phyloP scores from a whole-genome alignment of 768 basidiomycete genomes.

The Tylopilus rubrobrunneus region DNA sequence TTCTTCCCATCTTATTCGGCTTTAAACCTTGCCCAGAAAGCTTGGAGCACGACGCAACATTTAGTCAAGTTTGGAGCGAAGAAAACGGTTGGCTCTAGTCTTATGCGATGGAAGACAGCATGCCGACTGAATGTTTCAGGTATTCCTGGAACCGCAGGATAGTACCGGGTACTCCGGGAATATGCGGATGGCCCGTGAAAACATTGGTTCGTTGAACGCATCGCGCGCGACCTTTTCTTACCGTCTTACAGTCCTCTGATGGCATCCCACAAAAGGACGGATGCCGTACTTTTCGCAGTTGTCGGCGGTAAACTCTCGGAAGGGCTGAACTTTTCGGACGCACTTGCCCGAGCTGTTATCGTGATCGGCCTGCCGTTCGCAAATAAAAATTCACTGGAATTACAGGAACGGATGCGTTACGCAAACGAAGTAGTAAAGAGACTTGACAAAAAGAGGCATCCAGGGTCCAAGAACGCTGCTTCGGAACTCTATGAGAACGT shows the following conservation, averaged over 20 bases:
- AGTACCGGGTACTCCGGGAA: conserved; percentile 59
- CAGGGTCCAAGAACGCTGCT: conserved; percentile 59
- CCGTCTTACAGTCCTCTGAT: conserved; percentile 15
- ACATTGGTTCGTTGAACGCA: conserved; percentile 15
- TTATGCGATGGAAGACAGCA: not conserved
- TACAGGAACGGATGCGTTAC: conserved; percentile 89
- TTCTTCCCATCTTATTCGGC: conserved; percentile 94
- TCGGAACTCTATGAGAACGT: conserved; percentile 86
- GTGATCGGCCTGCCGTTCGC: conserved; percentile 92
- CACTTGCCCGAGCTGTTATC: conserved; percentile 80
- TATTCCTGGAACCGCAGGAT: conserved; percentile 87
- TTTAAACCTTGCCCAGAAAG: conserved; percentile 57
- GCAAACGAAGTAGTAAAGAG: conserved; percentile 60
- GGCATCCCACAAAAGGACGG: conserved; percentile 37
- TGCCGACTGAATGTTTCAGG: conserved; percentile 37
- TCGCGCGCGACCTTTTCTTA: conserved; percentile 1
- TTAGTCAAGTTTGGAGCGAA: conserved; percentile 59
- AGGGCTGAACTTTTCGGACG: conserved; percentile 75
- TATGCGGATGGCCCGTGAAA: conserved; percentile 57
- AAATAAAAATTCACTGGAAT: conserved; percentile 85
- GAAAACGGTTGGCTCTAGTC: conserved; percentile 58
- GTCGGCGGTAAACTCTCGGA: conserved; percentile 98
- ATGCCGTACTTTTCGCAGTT: conserved; percentile 88
- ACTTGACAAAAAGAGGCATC: conserved; percentile 30
- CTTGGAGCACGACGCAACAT: conserved; percentile 63